phyloP scores from a whole-genome alignment of 768 basidiomycete species.

The Wakefieldia striispora region DNA sequence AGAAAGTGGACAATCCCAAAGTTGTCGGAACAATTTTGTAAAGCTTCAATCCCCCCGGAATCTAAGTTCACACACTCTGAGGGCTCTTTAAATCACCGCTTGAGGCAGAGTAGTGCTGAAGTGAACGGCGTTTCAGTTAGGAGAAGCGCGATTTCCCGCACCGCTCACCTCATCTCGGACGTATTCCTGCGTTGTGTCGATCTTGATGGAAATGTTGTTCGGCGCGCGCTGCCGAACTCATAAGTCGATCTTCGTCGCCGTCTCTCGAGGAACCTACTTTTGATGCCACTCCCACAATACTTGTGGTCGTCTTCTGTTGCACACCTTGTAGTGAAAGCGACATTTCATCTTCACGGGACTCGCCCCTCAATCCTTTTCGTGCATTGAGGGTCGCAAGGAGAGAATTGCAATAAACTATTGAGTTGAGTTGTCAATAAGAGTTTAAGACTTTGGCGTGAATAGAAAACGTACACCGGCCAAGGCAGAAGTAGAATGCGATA shows the following conservation, averaged over 20 bases:
- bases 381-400: conserved; percentile 62
- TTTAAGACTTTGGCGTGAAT: too few relatives aligned
- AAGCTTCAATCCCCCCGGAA: background rate
- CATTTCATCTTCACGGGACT: conserved; percentile 25
- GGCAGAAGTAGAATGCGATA: conserved; percentile 62
- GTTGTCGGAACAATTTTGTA: conserved; percentile 3
- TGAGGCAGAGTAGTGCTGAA: conserved; percentile 21
- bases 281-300: conserved; percentile 8
- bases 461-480: conserved; percentile 51
- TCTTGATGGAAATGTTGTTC: conserved; percentile 53
- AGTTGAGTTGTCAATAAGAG: background rate
- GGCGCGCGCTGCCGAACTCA: conserved; percentile 23
- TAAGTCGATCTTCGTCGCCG: background rate
- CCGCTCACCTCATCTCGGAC: conserved; percentile 40
- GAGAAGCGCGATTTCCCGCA: background rate
- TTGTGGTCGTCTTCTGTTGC: conserved; percentile 22
- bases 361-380: conserved; percentile 45
- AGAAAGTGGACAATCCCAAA: background rate
- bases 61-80: conserved; percentile 15
- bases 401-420: conserved; percentile 57
- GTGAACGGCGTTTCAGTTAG: background rate
- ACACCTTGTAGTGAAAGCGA: conserved; percentile 32
- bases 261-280: conserved; percentile 3
- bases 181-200: conserved; percentile 47
- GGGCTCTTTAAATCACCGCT: conserved; percentile 19